A percentile compares a stretch with the other conserved stretches of the same genome.
Conservation (phyloP, 2,329 filamentous ascomycete genomes). For the Talaromyces sp. region DNA sequence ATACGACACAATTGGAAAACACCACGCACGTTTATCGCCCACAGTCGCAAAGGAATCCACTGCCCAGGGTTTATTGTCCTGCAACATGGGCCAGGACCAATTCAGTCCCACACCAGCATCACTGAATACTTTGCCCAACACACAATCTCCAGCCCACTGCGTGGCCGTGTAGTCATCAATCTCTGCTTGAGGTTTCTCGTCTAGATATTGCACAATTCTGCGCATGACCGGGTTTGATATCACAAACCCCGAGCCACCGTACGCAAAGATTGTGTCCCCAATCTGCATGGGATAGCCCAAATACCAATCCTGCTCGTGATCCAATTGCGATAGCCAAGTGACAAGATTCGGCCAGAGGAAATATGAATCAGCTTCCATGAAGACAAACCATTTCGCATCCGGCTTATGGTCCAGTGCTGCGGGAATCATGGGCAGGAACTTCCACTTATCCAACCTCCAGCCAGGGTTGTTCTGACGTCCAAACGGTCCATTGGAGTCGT, state of each 20-base stretch:
- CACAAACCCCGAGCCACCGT: conserved; percentile 53
- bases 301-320: conserved; percentile 49
- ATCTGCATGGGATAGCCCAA: conserved; percentile 54
- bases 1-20: conserved; percentile 48
- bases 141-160: conserved; percentile 51
- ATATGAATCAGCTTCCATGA: conserved; percentile 59
- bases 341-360: conserved; percentile 53
- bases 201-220: conserved; percentile 39
- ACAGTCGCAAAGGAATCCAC: conserved; percentile 41
- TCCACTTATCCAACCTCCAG: conserved; percentile 57
- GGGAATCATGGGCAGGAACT: conserved; percentile 54
- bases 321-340: conserved; percentile 50
- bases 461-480: conserved; percentile 46
- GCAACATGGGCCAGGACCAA: conserved; percentile 48
- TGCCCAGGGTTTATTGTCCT: conserved; percentile 42
- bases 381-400: conserved; percentile 56
- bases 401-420: conserved; percentile 44
- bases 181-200: conserved; percentile 35
- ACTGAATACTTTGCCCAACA: conserved; percentile 46
- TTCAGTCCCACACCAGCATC: conserved; percentile 46
- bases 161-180: conserved; percentile 45
- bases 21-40: conserved; percentile 46
- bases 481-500: conserved; percentile 37
- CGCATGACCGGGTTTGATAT: conserved; percentile 51
- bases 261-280: conserved; percentile 48